Conservation (phyloP, 2,329 filamentous ascomycete genomes). For the Aspergillus sojae region DNA sequence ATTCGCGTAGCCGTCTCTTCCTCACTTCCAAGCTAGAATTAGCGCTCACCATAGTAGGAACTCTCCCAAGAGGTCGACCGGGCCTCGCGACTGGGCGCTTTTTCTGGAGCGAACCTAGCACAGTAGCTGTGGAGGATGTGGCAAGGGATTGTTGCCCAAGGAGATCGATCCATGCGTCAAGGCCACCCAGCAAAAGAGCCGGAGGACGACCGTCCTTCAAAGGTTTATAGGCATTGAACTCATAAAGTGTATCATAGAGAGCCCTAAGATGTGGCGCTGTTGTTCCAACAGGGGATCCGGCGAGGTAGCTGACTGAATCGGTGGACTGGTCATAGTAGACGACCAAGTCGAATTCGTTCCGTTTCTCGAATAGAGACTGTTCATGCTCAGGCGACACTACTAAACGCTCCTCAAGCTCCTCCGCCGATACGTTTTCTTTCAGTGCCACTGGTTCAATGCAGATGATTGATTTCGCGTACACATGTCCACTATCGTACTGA, state of each 20-base stretch:
- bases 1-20: slow-evolving; percentile 60
- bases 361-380: slow-evolving; percentile 70
- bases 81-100: slow-evolving; percentile 40
- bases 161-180: slow-evolving; percentile 85
- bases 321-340: slow-evolving; percentile 84
- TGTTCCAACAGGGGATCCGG: slow-evolving; percentile 48
- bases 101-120: slow-evolving; percentile 48
- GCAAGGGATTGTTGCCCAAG: slow-evolving; percentile 70
- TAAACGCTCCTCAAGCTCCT: slow-evolving; percentile 58
- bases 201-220: slow-evolving; percentile 67
- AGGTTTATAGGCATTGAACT: slow-evolving; percentile 80
- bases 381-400: slow-evolving; percentile 60
- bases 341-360: slow-evolving; percentile 78
- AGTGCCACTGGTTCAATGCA: slow-evolving; percentile 85
- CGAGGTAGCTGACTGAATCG: slow-evolving; percentile 60
- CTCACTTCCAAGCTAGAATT: slow-evolving; percentile 58
- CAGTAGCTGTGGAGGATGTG: slow-evolving; percentile 57
- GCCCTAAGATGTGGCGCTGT: slow-evolving; percentile 64
- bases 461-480: slow-evolving; percentile 79
- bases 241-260: slow-evolving; percentile 76
- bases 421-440: slow-evolving; percentile 67
- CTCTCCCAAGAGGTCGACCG: slow-evolving; percentile 54
- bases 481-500: slow-evolving; percentile 85
- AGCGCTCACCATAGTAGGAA: slow-evolving; percentile 54
- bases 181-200: slow-evolving; percentile 76